Base-by-base conservation (phyloP, 805 yeast genomes). In the Candida pseudoglaebosa region DNA sequence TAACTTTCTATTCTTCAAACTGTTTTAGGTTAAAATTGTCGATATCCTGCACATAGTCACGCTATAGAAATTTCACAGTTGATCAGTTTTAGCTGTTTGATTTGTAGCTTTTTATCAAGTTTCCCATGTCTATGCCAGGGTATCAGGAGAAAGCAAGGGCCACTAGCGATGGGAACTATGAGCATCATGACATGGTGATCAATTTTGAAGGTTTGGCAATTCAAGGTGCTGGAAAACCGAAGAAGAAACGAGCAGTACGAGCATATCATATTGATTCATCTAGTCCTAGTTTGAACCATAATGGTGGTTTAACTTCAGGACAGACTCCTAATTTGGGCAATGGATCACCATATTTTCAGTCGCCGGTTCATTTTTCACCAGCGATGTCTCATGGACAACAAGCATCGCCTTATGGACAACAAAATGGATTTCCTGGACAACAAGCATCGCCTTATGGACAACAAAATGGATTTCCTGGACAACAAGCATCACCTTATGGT, bases 171-270 rank as follows among this genome's bases (percentile, higher is more conserved):
- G 29, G 29, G 6, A 15, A 9, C 29, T 10, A 15, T 26, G 29
- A 15, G 12, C 29, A n/a, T 17, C 9, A 21, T 15, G 32, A 19
- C 5, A 6, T 34, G 28, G 28, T 26, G 17, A 19, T 24, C n/a
- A 28, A 38, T 12, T 19, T 43, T 4, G 37, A 37, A 17, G 41
- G 30, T 3, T 21, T 43, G 12, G 16, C 32, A 4, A 14, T 24
- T n/a, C 29, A 26, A 13, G 10, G 12, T 13, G 34, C 21, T n/a
- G 9, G 18, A 2, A 45, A 40, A 32, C 36, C 42, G 17, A 59
- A 57, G 48, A 58, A 58, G 38, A 62, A 61, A 39, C 45, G 65
- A 41, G 45, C 56, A 4, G 58, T 48, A 9, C 44, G 69, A 43
- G 67, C 67, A 4, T 59, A 43, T 43, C 65, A 59, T 39, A 41